These are phyloP conservation scores for Backusella morwellensis DNA, from an alignment of 192 early-diverging fungal species.

Conservation along the genomic window DNA sequence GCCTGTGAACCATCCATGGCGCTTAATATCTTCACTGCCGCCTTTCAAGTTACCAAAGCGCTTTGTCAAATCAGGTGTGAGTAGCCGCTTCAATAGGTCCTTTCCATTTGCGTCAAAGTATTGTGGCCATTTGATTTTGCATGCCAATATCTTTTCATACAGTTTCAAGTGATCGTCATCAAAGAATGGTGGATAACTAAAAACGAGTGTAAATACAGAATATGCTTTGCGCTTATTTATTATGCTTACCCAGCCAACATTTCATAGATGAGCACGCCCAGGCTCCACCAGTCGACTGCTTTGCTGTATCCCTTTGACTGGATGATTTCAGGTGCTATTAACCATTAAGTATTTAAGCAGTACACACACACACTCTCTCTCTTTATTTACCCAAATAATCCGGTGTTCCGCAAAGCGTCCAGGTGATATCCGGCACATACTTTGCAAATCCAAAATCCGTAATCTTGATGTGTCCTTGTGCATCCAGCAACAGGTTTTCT, in stretches of 20 bases:
- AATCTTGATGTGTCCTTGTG: slow-evolving; percentile 80
- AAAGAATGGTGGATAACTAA: slow-evolving; percentile 74
- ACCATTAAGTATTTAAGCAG: slow-evolving; percentile 38
- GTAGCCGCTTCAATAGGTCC: slow-evolving; percentile 70
- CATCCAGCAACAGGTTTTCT: slow-evolving; percentile 69
- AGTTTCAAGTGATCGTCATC: slow-evolving; percentile 88
- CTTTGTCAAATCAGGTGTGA: slow-evolving; percentile 78
- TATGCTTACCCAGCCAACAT: slow-evolving; percentile 59
- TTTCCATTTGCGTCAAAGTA: slow-evolving; percentile 69
- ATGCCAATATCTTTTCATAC: slow-evolving; percentile 85
- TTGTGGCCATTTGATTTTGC: slow-evolving; percentile 70
- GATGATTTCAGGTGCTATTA: slow-evolving; percentile 85
- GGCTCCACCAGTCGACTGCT: slow-evolving; percentile 94
- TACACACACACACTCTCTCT: background rate
- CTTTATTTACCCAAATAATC: slow-evolving; percentile 57
- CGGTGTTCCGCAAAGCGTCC: slow-evolving; percentile 86
- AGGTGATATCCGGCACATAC: slow-evolving; percentile 70
- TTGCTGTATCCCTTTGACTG: slow-evolving; percentile 81
- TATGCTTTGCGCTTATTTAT: background rate
- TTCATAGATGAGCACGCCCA: slow-evolving; percentile 91
- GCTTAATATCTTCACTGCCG: slow-evolving; percentile 77
- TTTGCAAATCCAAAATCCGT: slow-evolving; percentile 92
- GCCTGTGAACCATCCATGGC: slow-evolving; percentile 77
- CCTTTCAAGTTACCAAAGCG: slow-evolving; percentile 82
- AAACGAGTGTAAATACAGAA: too few relatives aligned